A percentile compares a stretch with the other conserved stretches of the same genome.
Evolutionary conservation across 768 basidiomycete species (phyloP).

Genomic region (Collybia sordida): DNA sequence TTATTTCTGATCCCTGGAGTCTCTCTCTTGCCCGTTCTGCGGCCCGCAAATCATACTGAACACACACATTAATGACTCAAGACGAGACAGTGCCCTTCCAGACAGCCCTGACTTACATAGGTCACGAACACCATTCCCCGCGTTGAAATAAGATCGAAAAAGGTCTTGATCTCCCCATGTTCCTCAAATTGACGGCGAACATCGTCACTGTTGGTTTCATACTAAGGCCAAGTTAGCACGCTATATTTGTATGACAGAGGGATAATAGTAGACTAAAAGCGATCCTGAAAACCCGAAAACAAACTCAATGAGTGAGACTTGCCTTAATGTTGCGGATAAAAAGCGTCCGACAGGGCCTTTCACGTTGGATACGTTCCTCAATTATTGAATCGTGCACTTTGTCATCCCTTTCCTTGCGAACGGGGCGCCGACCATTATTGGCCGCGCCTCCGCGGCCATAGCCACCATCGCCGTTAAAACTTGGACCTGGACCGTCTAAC

Average conservation of each 20-base stretch:
- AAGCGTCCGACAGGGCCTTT: conserved; percentile 92
- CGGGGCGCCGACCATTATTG: conserved; percentile 35
- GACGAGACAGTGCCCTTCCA: neutral
- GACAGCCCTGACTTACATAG: conserved; percentile 66
- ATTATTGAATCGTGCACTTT: conserved; percentile 90
- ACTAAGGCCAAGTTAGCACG: conserved; percentile 44
- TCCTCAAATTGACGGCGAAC: conserved; percentile 87
- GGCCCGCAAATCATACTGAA: conserved; percentile 87
- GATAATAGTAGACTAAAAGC: conserved; percentile 9
- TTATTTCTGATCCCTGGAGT: conserved; percentile 86
- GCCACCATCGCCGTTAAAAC: conserved; percentile 53
- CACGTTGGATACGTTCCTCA: conserved; percentile 90
- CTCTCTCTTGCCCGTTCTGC: conserved; percentile 91
- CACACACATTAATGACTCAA: conserved; percentile 15
- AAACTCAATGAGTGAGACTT: conserved; percentile 40
- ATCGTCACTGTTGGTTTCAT: conserved; percentile 85
- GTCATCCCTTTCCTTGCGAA: conserved; percentile 80
- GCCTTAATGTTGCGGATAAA: conserved; percentile 99
- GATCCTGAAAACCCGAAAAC: conserved; percentile 6
- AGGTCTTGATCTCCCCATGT: conserved; percentile 95
- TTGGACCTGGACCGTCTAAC: conserved; percentile 64
- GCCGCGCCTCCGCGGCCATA: conserved; percentile 32
- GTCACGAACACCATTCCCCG: conserved; percentile 99
- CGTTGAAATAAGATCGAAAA: conserved; percentile 92
- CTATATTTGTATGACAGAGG: neutral